Evolutionary conservation across 805 yeast species (phyloP).

Genomic region (Yueomyces sp.): DNA sequence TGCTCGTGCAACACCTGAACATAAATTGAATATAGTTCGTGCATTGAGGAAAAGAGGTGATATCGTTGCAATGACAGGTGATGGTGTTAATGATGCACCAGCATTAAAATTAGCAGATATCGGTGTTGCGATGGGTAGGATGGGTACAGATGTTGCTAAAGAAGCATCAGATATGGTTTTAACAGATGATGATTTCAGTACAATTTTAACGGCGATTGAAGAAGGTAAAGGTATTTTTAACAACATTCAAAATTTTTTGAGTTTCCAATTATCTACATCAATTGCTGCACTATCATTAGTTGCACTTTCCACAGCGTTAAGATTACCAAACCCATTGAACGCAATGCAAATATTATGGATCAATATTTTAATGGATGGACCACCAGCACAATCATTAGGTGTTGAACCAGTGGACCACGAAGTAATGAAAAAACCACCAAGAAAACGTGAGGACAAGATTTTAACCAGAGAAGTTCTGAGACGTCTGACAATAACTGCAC

Average conservation of each 20-base stretch:
- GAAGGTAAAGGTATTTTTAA: conserved; percentile 97
- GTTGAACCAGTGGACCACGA: conserved; percentile 95
- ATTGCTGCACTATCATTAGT: conserved; percentile 88
- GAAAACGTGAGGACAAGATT: conserved; percentile 76
- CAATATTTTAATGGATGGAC: conserved; percentile 96
- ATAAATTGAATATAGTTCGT: conserved; percentile 77
- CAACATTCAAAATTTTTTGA: conserved; percentile 87
- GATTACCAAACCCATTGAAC: conserved; percentile 84
- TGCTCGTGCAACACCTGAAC: conserved; percentile 93
- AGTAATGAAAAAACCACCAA: conserved; percentile 94
- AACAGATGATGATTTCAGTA: conserved; percentile 92
- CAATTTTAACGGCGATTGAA: conserved; percentile 84
- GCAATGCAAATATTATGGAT: conserved; percentile 99
- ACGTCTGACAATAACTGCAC: conserved; percentile 66
- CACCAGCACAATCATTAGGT: conserved; percentile 95
- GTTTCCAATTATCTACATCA: conserved; percentile 91
- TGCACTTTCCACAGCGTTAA: conserved; percentile 76
- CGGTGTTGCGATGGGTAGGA: conserved; percentile 87
- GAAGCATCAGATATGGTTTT: conserved; percentile 97
- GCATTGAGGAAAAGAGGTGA: conserved; percentile 87
- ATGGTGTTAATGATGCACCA: conserved; percentile 98
- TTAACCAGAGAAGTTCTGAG: conserved; percentile 55
- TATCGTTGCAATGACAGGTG: conserved; percentile 98
- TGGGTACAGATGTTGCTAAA: conserved; percentile 97
- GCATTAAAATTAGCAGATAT: conserved; percentile 94